phyloP scores from a whole-genome alignment of 2,329 filamentous ascomycete species.

The Apiospora aurea region DNA sequence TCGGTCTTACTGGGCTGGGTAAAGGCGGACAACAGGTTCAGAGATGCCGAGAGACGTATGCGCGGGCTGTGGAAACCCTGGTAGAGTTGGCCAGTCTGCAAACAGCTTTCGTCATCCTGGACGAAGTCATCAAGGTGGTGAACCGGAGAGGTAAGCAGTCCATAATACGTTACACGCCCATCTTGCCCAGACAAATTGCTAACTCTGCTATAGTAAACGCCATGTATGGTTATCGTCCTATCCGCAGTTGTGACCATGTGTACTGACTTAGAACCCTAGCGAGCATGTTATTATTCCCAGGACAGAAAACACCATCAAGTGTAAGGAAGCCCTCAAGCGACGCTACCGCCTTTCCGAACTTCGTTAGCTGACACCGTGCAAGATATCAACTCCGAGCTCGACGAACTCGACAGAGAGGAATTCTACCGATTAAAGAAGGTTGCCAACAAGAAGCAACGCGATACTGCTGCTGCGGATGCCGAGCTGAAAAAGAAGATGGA shows the following conservation, averaged over 20 bases:
- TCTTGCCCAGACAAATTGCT: constrained; percentile 33
- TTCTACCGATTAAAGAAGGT: constrained; percentile 98
- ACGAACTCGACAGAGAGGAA: constrained; percentile 96
- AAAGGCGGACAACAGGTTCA: constrained; percentile 98
- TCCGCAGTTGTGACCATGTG: background rate
- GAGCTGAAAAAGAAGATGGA: constrained; percentile 79
- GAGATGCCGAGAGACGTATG: constrained; percentile 93
- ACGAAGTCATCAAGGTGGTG: constrained; percentile 99
- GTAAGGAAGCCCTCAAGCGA: constrained; percentile 49
- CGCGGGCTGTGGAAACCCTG: constrained; percentile 91
- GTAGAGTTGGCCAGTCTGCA: constrained; percentile 95
- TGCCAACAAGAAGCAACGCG: constrained; percentile 82
- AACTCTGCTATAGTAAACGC: constrained; percentile 74
- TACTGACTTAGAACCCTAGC: constrained; percentile 48
- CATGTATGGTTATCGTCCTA: constrained; percentile 62
- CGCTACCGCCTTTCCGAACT: background rate
- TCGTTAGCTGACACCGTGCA: constrained; percentile 27
- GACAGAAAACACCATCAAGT: constrained; percentile 99
- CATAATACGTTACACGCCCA: background rate
- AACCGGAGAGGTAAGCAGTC: constrained; percentile 80
- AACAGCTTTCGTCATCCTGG: constrained; percentile 96
- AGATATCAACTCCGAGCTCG: constrained; percentile 98
- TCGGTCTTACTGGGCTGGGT: constrained; percentile 91
- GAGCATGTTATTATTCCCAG: constrained; percentile 96
- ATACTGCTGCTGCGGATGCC: constrained; percentile 74